Percentiles rank a stretch among this genome's conserved stretches.
phyloP scores from a whole-genome alignment of 2,329 filamentous ascomycete species.

The Ophiocordyceps camponoti-leonardi region DNA sequence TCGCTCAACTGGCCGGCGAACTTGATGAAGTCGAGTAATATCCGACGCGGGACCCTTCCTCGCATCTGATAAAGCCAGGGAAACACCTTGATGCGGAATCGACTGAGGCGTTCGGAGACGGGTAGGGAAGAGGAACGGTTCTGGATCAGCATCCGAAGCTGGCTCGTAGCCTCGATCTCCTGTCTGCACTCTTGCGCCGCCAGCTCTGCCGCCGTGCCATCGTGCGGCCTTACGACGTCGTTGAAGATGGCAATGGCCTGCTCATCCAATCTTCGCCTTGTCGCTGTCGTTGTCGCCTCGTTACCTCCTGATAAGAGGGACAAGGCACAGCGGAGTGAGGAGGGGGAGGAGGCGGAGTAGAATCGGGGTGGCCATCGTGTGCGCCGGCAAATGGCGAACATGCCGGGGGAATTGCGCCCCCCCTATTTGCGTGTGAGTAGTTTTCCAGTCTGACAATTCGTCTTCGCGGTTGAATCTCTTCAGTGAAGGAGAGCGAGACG shows the following conservation, averaged over 20 bases:
- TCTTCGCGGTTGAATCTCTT: not conserved
- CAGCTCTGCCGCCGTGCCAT: not conserved
- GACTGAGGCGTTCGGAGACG: not conserved
- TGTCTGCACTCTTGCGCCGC: not conserved
- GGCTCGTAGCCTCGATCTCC: not conserved
- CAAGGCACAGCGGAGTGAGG: no score
- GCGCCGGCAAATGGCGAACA: not conserved
- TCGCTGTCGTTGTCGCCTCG: not conserved
- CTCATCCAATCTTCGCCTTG: slow-evolving; percentile 3
- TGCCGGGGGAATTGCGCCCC: not conserved
- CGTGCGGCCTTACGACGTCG: slow-evolving; percentile 11
- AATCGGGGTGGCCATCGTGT: not conserved
- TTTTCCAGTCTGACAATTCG: no score
- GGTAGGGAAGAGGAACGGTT: not conserved
- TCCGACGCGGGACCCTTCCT: not conserved
- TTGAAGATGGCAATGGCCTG: slow-evolving; percentile 17
- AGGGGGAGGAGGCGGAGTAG: no score
- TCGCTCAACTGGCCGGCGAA: slow-evolving; percentile 1
- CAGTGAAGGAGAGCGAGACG: no score
- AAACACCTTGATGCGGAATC: not conserved
- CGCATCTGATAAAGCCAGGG: not conserved
- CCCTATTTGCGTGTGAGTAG: no score
- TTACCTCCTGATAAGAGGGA: no score
- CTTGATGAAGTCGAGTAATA: not conserved
- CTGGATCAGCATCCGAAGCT: not conserved